Conservation (phyloP, 768 basidiomycete species). For the Panellus pusillus region DNA sequence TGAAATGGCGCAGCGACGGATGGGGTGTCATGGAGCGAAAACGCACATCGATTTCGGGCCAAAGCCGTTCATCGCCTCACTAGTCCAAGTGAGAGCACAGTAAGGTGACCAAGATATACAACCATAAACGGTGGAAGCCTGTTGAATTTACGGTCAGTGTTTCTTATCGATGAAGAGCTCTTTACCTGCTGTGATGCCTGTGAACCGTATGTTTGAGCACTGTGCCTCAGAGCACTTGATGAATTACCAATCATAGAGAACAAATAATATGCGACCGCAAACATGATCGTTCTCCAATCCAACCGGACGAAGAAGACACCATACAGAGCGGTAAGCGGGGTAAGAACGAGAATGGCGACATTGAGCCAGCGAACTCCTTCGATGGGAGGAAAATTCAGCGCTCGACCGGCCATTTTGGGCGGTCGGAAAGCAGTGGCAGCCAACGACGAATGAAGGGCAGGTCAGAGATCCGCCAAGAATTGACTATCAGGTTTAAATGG, state of each 20-base stretch:
- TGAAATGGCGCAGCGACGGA: constrained; percentile 29
- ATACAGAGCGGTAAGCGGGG: constrained; percentile 70
- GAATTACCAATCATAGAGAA: constrained; percentile 81
- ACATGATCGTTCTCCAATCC: constrained; percentile 55
- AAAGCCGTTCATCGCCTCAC: too few species aligned
- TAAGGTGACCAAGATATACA: too few species aligned
- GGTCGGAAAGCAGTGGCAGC: background rate
- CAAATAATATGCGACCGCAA: constrained; percentile 71
- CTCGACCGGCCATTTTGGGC: constrained; percentile 2
- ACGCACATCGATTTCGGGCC: constrained; percentile 30
- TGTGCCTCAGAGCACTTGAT: constrained; percentile 1
- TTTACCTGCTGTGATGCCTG: constrained; percentile 53
- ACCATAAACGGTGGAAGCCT: constrained; percentile 87
- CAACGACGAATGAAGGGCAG: background rate
- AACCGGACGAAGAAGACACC: constrained; percentile 55
- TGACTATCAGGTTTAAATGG: constrained; percentile 16
- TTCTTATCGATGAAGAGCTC: background rate
- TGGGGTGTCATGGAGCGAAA: too few species aligned
- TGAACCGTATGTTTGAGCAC: constrained; percentile 2
- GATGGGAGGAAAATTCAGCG: constrained; percentile 45
- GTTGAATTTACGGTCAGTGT: constrained; percentile 9
- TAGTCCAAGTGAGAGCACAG: constrained; percentile 17
- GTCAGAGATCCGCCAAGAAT: too few species aligned
- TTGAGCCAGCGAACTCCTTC: constrained; percentile 77
- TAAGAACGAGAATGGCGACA: constrained; percentile 63